Conservation (phyloP, 2,329 filamentous ascomycete species). For the Hortaea sp. region DNA sequence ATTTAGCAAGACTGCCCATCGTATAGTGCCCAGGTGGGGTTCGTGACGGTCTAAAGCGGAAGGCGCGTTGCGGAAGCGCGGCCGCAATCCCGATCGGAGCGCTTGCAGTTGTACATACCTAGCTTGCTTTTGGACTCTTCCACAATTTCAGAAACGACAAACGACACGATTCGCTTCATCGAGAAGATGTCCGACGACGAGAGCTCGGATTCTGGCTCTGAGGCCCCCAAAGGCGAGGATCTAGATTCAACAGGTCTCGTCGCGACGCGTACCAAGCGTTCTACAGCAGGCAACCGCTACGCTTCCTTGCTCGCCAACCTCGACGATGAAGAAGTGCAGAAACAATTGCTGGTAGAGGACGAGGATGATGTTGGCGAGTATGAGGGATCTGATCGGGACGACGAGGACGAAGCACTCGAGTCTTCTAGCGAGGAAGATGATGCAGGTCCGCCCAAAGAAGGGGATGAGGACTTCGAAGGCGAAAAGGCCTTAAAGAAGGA, state of each 20-base stretch:
- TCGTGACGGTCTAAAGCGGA: too few relatives aligned
- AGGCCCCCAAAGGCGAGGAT: conserved; percentile 12
- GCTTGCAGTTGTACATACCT: too few relatives aligned
- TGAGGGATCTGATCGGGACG: conserved; percentile 33
- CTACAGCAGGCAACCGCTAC: conserved; percentile 77
- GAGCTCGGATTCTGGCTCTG: conserved; percentile 10
- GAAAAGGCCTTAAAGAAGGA: conserved; percentile 77
- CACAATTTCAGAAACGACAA: too few relatives aligned
- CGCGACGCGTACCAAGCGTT: conserved; percentile 62
- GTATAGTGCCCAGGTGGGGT: too few relatives aligned
- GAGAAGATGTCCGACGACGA: conserved; percentile 16
- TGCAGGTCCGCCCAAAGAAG: conserved; percentile 39
- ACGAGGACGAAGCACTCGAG: conserved; percentile 69
- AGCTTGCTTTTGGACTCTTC: too few relatives aligned
- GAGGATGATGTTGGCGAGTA: conserved; percentile 37
- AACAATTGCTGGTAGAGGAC: conserved; percentile 38
- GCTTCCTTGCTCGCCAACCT: conserved; percentile 60
- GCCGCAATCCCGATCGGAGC: too few relatives aligned
- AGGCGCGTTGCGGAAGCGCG: too few relatives aligned
- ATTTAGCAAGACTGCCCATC: too few relatives aligned
- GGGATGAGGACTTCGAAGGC: conserved; percentile 64
- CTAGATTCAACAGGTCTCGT: conserved; percentile 44
- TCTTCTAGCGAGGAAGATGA: conserved; percentile 74
- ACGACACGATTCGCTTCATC: too few relatives aligned
- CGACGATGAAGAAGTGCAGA: conserved; percentile 32